Conservation (phyloP, 2,329 filamentous ascomycete genomes). For the Passalora sequoiae region DNA sequence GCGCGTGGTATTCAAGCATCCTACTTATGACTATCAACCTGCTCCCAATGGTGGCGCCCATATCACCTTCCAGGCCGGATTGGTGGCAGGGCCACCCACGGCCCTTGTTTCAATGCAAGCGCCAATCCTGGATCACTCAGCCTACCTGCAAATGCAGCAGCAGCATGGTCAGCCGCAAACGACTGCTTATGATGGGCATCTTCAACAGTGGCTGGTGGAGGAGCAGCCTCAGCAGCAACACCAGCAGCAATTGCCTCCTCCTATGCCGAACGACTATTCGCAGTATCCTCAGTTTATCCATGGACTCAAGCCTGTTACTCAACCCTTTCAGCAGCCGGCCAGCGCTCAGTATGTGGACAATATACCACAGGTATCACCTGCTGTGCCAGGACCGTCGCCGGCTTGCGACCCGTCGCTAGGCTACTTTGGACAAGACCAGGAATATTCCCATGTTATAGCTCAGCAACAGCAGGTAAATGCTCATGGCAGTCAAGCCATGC, state of each 20-base stretch:
- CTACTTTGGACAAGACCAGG: too few species aligned
- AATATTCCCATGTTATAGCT: neutral
- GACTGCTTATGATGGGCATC: conserved; percentile 10
- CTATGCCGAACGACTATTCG: conserved; percentile 4
- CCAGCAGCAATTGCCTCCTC: neutral
- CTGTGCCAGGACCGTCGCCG: neutral
- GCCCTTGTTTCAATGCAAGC: conserved; percentile 3
- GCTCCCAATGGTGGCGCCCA: conserved; percentile 39
- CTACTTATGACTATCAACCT: conserved; percentile 54
- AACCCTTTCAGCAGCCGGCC: neutral
- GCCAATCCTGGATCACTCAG: conserved; percentile 6
- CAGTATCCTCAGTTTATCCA: neutral
- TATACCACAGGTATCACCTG: neutral
- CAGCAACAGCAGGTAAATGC: neutral
- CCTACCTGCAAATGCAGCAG: conserved; percentile 14
- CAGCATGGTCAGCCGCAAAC: conserved; percentile 14
- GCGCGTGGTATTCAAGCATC: conserved; percentile 73
- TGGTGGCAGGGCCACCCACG: neutral
- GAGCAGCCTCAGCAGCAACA: conserved; percentile 9
- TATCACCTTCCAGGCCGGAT: conserved; percentile 34
- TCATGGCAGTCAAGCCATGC: neutral
- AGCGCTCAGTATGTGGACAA: neutral
- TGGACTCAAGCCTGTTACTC: neutral
- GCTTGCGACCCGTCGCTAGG: neutral
- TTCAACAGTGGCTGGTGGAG: conserved; percentile 13